A percentile compares a stretch with the other conserved stretches of the same genome.
Conservation (phyloP, 768 basidiomycete genomes). For the Boletellus ananiceps region DNA sequence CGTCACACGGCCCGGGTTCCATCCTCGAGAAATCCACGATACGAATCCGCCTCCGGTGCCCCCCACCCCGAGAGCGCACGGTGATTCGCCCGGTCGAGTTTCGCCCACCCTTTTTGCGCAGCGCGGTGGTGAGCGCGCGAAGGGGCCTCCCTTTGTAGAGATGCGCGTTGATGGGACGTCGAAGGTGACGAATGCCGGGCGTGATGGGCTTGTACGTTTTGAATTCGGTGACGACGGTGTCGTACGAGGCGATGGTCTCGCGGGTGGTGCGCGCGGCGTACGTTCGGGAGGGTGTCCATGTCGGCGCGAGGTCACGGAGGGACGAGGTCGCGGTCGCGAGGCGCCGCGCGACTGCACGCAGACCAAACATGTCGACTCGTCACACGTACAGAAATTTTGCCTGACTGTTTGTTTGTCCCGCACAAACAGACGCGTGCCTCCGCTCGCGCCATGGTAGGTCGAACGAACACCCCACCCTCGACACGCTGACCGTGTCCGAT, state of each 20-base stretch:
- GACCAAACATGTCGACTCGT: conserved; percentile 8
- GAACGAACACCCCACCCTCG: neutral
- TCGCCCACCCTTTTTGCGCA: conserved; percentile 83
- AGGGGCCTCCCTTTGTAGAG: conserved; percentile 84
- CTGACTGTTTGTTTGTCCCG: conserved; percentile 24
- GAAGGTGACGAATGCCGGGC: conserved; percentile 82
- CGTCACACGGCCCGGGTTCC: conserved; percentile 80
- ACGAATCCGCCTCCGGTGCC: conserved; percentile 83
- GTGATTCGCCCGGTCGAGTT: conserved; percentile 82
- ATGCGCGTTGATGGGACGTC: conserved; percentile 77
- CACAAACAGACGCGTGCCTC: conserved; percentile 33
- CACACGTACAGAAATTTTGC: no score
- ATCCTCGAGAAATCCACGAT: conserved; percentile 79
- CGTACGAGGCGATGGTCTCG: conserved; percentile 31
- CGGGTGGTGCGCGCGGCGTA: conserved; percentile 34
- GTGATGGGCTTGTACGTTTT: conserved; percentile 90
- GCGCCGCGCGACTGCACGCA: conserved; percentile 20
- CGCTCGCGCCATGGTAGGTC: conserved; percentile 26
- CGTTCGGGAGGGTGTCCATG: conserved; percentile 16
- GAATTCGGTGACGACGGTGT: conserved; percentile 52
- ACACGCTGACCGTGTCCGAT: conserved; percentile 7
- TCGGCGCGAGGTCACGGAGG: conserved; percentile 7
- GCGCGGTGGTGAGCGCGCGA: conserved; percentile 73
- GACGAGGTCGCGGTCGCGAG: conserved; percentile 2
- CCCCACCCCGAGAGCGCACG: conserved; percentile 86